Base-by-base conservation (phyloP, 257 asterid species). In the Phtheirospermum japonicum region DNA sequence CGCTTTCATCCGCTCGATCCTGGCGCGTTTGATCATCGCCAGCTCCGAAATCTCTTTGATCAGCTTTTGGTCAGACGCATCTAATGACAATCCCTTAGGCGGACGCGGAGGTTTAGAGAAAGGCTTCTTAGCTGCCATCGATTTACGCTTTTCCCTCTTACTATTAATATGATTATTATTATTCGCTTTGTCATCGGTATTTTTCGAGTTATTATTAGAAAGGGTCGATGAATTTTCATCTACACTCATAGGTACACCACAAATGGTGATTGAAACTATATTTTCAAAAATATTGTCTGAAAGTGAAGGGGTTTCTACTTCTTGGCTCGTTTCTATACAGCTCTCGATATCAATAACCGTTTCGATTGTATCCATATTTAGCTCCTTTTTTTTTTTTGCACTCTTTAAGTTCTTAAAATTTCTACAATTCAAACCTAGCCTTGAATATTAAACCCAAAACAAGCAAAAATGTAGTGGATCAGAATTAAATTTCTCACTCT, bases 1-100 rank as follows among this genome's bases (percentile, higher is more conserved):
- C 0, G 87, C 89, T 77, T 83, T 90, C 80, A 82, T 77, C 40
- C 94, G 73, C 70, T 88, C 96, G 16, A 75, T 70, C 73, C 90
- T 75, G 2, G 95, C 90, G 7, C 90, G 92, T 69, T 88, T 91
- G 3, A 88, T 69, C 78, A 64, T 73, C 2, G 85, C 82, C 20
- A 88, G 83, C 49, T 88, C 90, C 2, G 92, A 63, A 9, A 91
- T 66, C 79, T 91, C 92, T 68, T 80, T 84, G 57, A 88, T 88
- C 70, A 91, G 75, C 78, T 84, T 91, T 53, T 80, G 89, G 26
- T 88, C 95, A 53, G 95, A 95, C 33, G 89, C 93, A 68, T 91
- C 97, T 14, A 88, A 49, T 7, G 86, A 81, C 51, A 81, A 72
- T 12, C 84, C 95, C 63, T 81, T 59, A 0, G 96, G 89, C n/a